A percentile compares a stretch with the other conserved stretches of the same genome.
Evolutionary conservation across 2,329 filamentous ascomycete species (phyloP).

Genomic region (Rutstroemia sp.): DNA sequence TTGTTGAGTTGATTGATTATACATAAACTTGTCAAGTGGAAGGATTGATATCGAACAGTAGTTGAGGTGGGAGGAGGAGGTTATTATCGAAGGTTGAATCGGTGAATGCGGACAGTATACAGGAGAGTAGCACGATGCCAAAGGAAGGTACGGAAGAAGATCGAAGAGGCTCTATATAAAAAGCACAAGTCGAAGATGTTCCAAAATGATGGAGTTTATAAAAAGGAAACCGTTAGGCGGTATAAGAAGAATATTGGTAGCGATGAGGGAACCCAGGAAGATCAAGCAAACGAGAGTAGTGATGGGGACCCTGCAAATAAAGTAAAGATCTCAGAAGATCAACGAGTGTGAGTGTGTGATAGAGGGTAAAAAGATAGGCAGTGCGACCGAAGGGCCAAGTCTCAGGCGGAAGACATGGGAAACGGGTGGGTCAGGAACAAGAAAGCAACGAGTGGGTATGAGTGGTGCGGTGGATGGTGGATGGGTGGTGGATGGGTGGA

Average conservation of each 20-base stretch:
- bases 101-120: constrained; percentile 4
- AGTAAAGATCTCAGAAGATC: constrained; percentile 26
- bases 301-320: constrained; percentile 31
- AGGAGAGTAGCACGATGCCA: constrained; percentile 28
- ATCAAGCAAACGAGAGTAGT: constrained; percentile 26
- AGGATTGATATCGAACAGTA: constrained; percentile 7
- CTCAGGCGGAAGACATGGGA: constrained; percentile 15
- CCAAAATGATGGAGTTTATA: constrained; percentile 28
- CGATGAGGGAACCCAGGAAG: constrained; percentile 25
- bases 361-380: constrained; percentile 26
- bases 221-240: constrained; percentile 28
- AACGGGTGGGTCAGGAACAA: constrained; percentile 24
- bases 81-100: constrained; percentile 20
- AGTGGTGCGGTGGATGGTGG: constrained; percentile 6
- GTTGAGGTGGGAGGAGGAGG: constrained; percentile 13
- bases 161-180: constrained; percentile 26
- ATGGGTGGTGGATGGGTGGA: neutral
- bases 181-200: constrained; percentile 29
- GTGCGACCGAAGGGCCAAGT: constrained; percentile 21
- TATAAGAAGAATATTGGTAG: constrained; percentile 29
- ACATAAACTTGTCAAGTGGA: constrained; percentile 23
- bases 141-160: constrained; percentile 31
- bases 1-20: constrained; percentile 27
- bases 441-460: constrained; percentile 12
- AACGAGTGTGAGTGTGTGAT: constrained; percentile 22